Base-by-base conservation (phyloP, 2,329 filamentous ascomycete genomes). In the Alternaria burnsii region DNA sequence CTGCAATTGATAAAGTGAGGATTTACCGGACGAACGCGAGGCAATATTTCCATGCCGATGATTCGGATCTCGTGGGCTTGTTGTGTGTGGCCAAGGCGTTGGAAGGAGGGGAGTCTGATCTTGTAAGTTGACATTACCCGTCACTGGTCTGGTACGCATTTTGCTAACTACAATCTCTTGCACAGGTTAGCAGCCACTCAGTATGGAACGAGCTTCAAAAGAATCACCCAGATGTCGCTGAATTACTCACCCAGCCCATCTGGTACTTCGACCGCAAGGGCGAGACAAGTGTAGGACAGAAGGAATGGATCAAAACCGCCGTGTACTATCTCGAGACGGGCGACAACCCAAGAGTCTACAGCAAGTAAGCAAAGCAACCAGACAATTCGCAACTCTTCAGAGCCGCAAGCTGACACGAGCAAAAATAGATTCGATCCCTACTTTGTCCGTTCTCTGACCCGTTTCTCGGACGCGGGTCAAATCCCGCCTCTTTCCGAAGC, bases 191-290 rank as follows among this genome's bases (percentile, higher is more conserved):
- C 62, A 86, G 89, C 18, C 93, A 97, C 77, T 82, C 89, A 68
- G 91, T 96, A 40, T 97, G 91, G 87, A 97, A 97, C 79, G 85
- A 85, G 38, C 83, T 97, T 36, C 91, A 93, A 75, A 79, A 78
- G 40, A 88, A 94, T 74, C 85, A 91, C 24, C 92, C 92, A 0
- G 92, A 94, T 71, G 89, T 96, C 1, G 89, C 92, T 0, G 87
- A 91, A 76, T 84, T 89, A 6, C 82, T 97, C 54, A 90, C 91
- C 1, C 81, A 89, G 75, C 92, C 93, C 0, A 87, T 93, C 65
- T 97, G 93, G 93, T 95, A 96, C 81, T 94, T 96, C 77, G 93
- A 97, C 79, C 89, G 93, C 55, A 97, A 97, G 82, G 93, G 93
- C 11, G 93, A 97, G 82, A 88, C 87, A 1, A 91, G 88, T 22